Conservation (phyloP, 345 rosid genomes). For the Capsella bursapastoris region DNA sequence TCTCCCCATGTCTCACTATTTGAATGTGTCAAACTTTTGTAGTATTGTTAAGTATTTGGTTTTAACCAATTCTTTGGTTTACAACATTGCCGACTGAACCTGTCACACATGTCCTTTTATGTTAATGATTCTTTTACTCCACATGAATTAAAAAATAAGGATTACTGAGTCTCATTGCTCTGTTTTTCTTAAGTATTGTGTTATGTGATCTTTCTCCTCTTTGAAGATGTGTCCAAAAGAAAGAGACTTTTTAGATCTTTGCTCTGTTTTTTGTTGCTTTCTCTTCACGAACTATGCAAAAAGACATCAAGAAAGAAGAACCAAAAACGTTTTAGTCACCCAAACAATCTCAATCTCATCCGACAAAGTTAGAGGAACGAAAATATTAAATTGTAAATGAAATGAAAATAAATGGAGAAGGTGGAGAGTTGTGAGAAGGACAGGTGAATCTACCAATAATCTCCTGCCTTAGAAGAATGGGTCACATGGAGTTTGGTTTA, state of each 20-base stretch:
- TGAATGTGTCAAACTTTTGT: constrained; percentile 29
- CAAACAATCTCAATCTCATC: constrained; percentile 28
- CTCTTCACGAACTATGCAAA: constrained; percentile 18
- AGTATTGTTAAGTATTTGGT: constrained; percentile 1
- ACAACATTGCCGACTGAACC: constrained; percentile 24
- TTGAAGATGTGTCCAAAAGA: constrained; percentile 14
- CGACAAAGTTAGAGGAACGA: constrained; percentile 11
- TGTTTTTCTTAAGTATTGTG: not conserved
- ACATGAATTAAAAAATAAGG: not conserved
- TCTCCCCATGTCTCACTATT: constrained; percentile 26
- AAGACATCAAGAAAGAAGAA: not conserved
- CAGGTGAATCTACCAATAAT: constrained; percentile 40
- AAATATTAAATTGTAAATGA: not conserved
- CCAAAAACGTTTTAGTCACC: constrained; percentile 13
- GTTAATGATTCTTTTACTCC: constrained; percentile 6
- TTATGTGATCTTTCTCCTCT: not conserved
- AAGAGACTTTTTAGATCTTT: not conserved
- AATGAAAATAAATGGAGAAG: constrained; percentile 33
- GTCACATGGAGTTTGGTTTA: constrained; percentile 38
- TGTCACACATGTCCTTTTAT: constrained; percentile 20
- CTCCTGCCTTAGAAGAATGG: constrained; percentile 35
- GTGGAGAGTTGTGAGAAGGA: constrained; percentile 44
- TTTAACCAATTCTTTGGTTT: constrained; percentile 10
- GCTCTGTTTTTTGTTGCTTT: constrained; percentile 23
- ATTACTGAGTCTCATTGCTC: constrained; percentile 2